Evolutionary conservation across 2,329 filamentous ascomycete species (phyloP), one percentile per base, ranked within the genome.

Genomic region (Rachicladosporium sp.): DNA sequence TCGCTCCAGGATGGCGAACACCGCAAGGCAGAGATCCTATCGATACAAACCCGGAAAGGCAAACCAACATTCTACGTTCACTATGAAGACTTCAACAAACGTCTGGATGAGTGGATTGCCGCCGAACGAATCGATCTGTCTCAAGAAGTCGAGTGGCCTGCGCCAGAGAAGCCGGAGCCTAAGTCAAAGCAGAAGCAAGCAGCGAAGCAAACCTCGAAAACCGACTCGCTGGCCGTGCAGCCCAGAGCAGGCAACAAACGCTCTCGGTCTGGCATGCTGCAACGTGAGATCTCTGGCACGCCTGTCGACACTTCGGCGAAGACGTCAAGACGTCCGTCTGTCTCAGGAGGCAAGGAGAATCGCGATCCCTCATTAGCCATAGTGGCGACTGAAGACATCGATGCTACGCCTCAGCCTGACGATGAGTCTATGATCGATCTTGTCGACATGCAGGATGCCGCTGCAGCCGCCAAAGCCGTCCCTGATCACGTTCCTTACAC

Each of bases 31-130:
- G 91, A 98, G 61, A 94, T 98, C 46, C 68, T 98, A n/a, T 91
- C 86, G 43, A 93, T 96, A 51, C 81, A 84, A 56, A 84, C 88
- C 43, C 82, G 84, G 13, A 93, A 93, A 62, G 89, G 85, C 54
- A 80, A 82, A 10, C 81, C 85, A 31, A 82, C 84, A 40, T 95
- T 89, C 57, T 95, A 95, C 62, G 93, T 93, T 54, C 93, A 96
- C 61, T 96, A 95, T 60, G 86, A 94, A 57, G 93, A 93, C 55
- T 96, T 95, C 74, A 96, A 96, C 66, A 96, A 96, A 53, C 76
- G 77, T 68, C 66, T 80, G 27, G 75, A 80, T 51, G 91, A 98
- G 68, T 98, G 91, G 91, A 80, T 98, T 7, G 72, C 82, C 2
- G 74, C 82, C 23, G 71, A 76, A 29, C 76, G 91, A 29, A 85